Evolutionary conservation across 1,284 basidiomycete species (phyloP).

Genomic region (Fistulina hepatica): DNA sequence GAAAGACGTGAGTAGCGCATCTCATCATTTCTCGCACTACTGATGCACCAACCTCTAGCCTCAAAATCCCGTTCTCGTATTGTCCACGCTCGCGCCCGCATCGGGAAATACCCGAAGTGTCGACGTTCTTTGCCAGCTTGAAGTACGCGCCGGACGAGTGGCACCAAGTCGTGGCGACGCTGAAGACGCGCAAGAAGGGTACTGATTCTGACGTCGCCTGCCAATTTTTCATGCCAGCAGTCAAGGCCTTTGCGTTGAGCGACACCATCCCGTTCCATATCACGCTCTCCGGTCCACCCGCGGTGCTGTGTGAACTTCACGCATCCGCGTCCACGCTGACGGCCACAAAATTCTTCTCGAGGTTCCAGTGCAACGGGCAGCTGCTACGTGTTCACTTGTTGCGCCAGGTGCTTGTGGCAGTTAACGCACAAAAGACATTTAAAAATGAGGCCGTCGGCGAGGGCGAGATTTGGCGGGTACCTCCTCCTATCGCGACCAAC

Average conservation of each 20-base stretch:
- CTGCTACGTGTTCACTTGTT: constrained; percentile 1
- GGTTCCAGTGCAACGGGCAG: not conserved
- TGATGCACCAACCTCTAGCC: not conserved
- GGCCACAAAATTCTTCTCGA: no score
- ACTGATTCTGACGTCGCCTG: not conserved
- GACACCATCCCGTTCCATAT: constrained; percentile 10
- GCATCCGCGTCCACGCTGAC: not conserved
- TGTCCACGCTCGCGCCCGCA: constrained; percentile 5
- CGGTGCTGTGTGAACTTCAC: constrained; percentile 7
- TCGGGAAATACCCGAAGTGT: constrained; percentile 1
- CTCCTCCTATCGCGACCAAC: constrained; percentile 1
- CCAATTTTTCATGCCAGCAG: constrained; percentile 9
- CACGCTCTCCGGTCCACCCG: constrained; percentile 6
- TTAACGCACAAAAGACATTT: not conserved
- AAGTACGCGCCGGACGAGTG: constrained; percentile 11
- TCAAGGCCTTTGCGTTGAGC: constrained; percentile 4
- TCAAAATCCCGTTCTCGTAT: constrained; percentile 5
- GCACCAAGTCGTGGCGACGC: constrained; percentile 1
- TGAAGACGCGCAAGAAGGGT: not conserved
- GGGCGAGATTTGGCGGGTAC: not conserved
- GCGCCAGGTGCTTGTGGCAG: constrained; percentile 5
- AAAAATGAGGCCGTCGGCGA: not conserved
- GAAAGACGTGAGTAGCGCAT: no score
- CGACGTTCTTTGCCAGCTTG: constrained; percentile 7
- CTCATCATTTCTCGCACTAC: not conserved